Conservation (phyloP, 768 basidiomycete genomes). For the Mycena venus region DNA sequence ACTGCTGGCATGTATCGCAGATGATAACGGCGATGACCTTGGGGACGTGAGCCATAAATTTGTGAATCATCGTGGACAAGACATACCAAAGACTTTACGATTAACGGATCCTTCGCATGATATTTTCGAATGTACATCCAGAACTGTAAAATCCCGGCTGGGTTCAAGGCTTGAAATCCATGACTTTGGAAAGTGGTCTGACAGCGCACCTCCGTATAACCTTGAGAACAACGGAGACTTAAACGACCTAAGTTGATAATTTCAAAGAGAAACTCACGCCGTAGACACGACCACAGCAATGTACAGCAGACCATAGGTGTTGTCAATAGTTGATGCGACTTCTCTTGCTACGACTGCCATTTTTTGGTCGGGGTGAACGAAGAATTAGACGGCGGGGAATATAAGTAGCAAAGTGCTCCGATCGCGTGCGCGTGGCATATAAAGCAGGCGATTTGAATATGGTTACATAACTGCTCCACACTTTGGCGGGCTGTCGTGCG, state of each 20-base stretch:
- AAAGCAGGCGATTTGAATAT: neutral
- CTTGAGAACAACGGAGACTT: neutral
- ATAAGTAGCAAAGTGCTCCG: neutral
- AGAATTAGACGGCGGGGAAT: neutral
- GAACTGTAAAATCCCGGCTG: slow-evolving; percentile 31
- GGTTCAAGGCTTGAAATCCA: neutral
- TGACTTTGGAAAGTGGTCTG: neutral
- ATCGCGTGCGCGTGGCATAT: neutral
- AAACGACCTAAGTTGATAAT: neutral
- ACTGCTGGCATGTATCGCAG: slow-evolving; percentile 28
- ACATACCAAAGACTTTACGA: slow-evolving; percentile 21
- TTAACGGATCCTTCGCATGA: slow-evolving; percentile 10
- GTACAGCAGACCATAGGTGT: slow-evolving; percentile 28
- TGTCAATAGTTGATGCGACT: slow-evolving; percentile 17
- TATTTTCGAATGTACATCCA: slow-evolving; percentile 35
- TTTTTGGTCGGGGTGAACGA: neutral
- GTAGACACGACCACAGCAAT: slow-evolving; percentile 17
- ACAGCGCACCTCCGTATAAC: slow-evolving; percentile 29
- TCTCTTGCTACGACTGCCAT: too few species aligned
- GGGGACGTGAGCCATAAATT: neutral
- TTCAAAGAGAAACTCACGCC: neutral
- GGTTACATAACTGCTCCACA: too few species aligned
- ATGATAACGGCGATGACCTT: slow-evolving; percentile 26
- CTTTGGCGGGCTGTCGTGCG: too few species aligned
- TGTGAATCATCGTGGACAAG: neutral